Conservation (phyloP, 2,329 filamentous ascomycete species). For the Arachnopeziza araneosa region DNA sequence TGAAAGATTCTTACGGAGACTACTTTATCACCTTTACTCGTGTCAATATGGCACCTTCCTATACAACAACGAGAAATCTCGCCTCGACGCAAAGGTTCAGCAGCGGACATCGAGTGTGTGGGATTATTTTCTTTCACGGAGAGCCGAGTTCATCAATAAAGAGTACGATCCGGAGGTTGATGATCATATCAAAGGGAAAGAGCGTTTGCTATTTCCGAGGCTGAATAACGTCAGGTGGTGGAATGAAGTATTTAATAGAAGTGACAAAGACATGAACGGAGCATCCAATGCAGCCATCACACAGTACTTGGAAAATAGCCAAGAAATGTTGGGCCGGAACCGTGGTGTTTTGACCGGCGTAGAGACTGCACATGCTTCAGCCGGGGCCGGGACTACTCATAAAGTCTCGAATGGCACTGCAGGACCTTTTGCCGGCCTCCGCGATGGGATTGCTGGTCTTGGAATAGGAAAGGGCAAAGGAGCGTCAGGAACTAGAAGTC, state of each 20-base stretch:
- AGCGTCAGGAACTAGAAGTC: constrained; percentile 22
- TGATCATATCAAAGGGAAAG: constrained; percentile 72
- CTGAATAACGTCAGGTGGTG: constrained; percentile 85
- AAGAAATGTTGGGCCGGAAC: constrained; percentile 2
- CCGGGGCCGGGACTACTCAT: constrained; percentile 11
- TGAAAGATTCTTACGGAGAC: constrained; percentile 80
- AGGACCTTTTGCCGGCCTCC: constrained; percentile 36
- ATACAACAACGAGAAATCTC: constrained; percentile 89
- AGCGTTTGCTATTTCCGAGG: constrained; percentile 77
- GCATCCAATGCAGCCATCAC: constrained; percentile 46
- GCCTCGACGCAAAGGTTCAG: constrained; percentile 61
- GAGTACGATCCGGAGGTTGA: constrained; percentile 71
- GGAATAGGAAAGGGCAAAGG: constrained; percentile 33
- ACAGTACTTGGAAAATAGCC: constrained; percentile 19
- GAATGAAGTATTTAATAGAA: constrained; percentile 79
- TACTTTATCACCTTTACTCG: constrained; percentile 91
- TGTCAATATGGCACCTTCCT: constrained; percentile 97
- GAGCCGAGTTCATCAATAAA: constrained; percentile 75
- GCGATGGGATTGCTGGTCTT: constrained; percentile 41
- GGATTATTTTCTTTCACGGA: constrained; percentile 87
- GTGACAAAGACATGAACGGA: constrained; percentile 89
- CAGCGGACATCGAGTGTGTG: constrained; percentile 83
- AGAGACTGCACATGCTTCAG: constrained; percentile 21
- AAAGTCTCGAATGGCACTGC: constrained; percentile 20
- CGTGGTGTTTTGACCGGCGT: constrained; percentile 23